Conservation (phyloP, 108 stramenopile genomes). For the Craspedostauros australis region DNA sequence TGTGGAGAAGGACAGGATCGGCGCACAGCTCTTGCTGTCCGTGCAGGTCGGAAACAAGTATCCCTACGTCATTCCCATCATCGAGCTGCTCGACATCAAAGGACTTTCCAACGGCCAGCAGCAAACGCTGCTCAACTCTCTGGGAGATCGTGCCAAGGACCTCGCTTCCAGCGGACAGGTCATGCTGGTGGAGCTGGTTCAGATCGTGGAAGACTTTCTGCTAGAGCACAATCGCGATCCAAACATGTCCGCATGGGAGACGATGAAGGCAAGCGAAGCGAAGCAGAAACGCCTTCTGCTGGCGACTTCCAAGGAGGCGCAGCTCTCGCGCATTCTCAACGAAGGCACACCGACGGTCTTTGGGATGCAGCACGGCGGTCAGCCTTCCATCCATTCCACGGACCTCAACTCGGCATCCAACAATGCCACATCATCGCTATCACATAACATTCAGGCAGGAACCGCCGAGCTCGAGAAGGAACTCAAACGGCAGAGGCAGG, state of each 20-base stretch:
- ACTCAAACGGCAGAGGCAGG: constrained; percentile 26
- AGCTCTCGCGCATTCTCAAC: too few species aligned
- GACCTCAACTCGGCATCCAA: too few species aligned
- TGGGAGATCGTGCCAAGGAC: constrained; percentile 41
- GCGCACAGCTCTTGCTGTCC: constrained; percentile 25
- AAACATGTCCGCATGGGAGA: constrained; percentile 53
- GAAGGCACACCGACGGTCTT: too few species aligned
- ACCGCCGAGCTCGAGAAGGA: constrained; percentile 27
- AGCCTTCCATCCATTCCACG: too few species aligned
- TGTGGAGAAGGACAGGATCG: constrained; percentile 16
- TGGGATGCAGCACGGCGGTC: too few species aligned
- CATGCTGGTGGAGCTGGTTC: constrained; percentile 73
- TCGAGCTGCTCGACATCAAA: constrained; percentile 42
- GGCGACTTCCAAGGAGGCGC: too few species aligned
- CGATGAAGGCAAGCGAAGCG: constrained; percentile 48
- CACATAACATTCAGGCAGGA: too few species aligned
- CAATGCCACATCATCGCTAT: too few species aligned
- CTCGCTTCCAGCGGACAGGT: constrained; percentile 49
- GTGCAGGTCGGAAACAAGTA: constrained; percentile 56
- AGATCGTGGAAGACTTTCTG: constrained; percentile 67
- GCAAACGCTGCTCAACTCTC: constrained; percentile 19
- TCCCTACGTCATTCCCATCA: constrained; percentile 57
- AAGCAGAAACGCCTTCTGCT: too few species aligned
- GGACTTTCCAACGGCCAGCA: constrained; percentile 38
- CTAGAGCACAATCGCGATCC: constrained; percentile 50